phyloP scores from a whole-genome alignment of 2,329 filamentous ascomycete species.

The Exophiala sp. region DNA sequence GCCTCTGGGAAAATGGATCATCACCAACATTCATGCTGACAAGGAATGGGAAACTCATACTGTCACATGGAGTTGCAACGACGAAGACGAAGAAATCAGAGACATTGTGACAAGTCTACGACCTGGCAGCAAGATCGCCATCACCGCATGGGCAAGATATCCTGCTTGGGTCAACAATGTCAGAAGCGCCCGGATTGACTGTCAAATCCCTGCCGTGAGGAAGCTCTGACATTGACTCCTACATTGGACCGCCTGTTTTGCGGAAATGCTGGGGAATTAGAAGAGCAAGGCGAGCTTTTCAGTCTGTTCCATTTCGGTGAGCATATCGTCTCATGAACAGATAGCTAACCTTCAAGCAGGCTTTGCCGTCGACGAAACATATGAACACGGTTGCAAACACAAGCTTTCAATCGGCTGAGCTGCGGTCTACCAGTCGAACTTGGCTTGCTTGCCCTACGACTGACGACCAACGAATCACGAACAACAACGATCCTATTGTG shows the following conservation, averaged over 20 bases:
- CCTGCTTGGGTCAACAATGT: slow-evolving; percentile 19
- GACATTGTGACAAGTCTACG: slow-evolving; percentile 13
- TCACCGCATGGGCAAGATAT: slow-evolving; percentile 12
- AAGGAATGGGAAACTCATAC: slow-evolving; percentile 16
- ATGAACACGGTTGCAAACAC: too few species aligned
- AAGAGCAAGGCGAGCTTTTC: not conserved
- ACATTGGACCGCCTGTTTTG: too few species aligned
- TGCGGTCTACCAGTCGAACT: too few species aligned
- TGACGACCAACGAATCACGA: too few species aligned
- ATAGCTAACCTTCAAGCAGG: too few species aligned
- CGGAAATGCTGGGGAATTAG: not conserved
- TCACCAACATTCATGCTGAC: slow-evolving; percentile 20
- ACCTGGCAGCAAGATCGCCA: slow-evolving; percentile 17
- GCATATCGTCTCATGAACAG: not conserved
- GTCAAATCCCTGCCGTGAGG: slow-evolving; percentile 13
- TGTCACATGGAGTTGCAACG: slow-evolving; percentile 14
- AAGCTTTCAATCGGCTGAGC: too few species aligned
- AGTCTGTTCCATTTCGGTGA: not conserved
- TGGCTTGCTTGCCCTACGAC: too few species aligned
- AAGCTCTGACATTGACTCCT: slow-evolving; percentile 6
- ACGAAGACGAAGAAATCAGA: slow-evolving; percentile 16
- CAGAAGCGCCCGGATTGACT: slow-evolving; percentile 14
- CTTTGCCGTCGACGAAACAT: too few species aligned
- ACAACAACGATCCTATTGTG: too few species aligned
- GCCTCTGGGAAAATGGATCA: slow-evolving; percentile 4